Evolutionary conservation across 148 eudicot genomes (phyloP), one percentile per base, ranked within the genome.

Genomic region (Diospyros kaki): DNA sequence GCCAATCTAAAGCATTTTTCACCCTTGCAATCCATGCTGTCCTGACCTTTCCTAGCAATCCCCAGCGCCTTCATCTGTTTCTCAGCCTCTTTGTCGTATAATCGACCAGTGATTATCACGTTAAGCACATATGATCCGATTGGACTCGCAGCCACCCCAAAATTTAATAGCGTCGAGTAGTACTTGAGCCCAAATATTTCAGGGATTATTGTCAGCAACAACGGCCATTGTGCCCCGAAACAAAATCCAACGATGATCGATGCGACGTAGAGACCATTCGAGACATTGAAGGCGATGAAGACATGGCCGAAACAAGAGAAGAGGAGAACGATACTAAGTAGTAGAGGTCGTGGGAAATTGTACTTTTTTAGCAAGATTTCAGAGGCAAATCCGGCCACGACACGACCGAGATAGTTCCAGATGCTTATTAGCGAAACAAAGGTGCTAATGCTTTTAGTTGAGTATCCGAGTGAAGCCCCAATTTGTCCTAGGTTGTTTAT

Each of bases 361-460:
- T 82, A 84, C 6, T n/a, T 41, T 62, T 78, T 86, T 65, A 92
- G 79, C 73, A 83, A 82, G 56, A 84, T 83, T 60, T 92, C 95
- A 3, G 97, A 92, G 12, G 86, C 41, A 66, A 87, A 92, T 38
- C 95, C 97, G 6, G 89, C 92, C 63, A 94, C 97, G 81, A 92
- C 88, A 15, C 94, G 88, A 12, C 97, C 94, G 17, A 88, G 82
- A 50, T 86, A 92, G 74, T 90, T 92, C 91, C 90, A 88, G 6
- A 92, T 92, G 77, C 97, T 87, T 94, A 92, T 88, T 6, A 92
- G 72, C 3, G 97, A 90, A 73, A 92, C 92, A 55, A 92, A 82
- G 72, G 88, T 90, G 13, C 84, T 84, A 0, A 86, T 90, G 80
- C 85, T 91, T 9, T 83, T 10, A 54, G 67, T 58, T 0, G 87